Evolutionary conservation across 2,329 filamentous ascomycete genomes (phyloP), one percentile per base, ranked within the genome.

Genomic region (Drechslerella coelobrocha): DNA sequence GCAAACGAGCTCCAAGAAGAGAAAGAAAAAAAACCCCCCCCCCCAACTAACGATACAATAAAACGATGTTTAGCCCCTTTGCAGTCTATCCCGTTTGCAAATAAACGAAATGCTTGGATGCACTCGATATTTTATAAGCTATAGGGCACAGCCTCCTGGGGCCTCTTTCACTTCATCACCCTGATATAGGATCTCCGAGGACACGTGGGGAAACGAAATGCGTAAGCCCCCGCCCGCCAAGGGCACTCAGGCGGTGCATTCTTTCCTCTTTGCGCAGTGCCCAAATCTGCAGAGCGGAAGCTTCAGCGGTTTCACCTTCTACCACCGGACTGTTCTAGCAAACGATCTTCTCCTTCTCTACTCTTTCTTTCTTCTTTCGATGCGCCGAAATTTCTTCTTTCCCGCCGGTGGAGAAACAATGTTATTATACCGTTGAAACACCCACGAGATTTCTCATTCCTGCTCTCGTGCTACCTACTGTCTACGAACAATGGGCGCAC

Each of bases 251-350:
- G 5, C 41, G 19, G 41, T 45, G 41, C 14, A 8, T 45, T 45
- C 41, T 19, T 45, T 21, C 41, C 17, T 23, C 19, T 17, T 17
- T 8, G 37, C 37, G 37, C 37, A 41, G 14, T 17, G 14, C n/a
- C 21, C 41, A 4, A 41, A 41, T 14, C 7, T 45, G 41, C 17
- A 31, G 41, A 17, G 41, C 19, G n/a, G 41, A 19, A 45, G 41
- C 41, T 41, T 23, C 41, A 31, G 41, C 41, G 19, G 41, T 45
- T 45, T 45, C 41, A 45, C 41, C 41, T 45, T 45, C 41, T 45
- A 19, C 41, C 41, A 17, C 41, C 41, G 41, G 41, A 23, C 41
- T 2, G 34, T 39, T 39, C 12, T 2, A 2, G 17, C 34, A n/a
- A 39, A 14, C 34, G 5, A 14, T 34, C 7, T 6, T 6, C 29